These are phyloP conservation scores for Albizia julibrissin DNA, from an alignment of 306 rosid genomes.

Conservation along the genomic window DNA sequence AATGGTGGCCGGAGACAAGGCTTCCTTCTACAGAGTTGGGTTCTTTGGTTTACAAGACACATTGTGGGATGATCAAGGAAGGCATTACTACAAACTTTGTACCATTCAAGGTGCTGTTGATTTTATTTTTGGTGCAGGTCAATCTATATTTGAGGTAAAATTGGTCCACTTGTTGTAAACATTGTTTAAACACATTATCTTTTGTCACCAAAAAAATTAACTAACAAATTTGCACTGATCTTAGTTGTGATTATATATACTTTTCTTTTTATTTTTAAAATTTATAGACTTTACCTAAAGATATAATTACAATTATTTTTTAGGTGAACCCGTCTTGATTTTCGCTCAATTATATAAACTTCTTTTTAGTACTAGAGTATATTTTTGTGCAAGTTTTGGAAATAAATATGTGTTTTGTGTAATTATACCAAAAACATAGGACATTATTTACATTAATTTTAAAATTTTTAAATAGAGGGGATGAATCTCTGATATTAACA, in stretches of 20 bases:
- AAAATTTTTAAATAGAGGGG: too few species aligned
- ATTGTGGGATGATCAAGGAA: constrained; percentile 74
- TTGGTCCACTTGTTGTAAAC: background rate
- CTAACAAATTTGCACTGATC: background rate
- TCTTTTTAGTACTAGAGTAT: background rate
- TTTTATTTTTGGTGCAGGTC: constrained; percentile 79
- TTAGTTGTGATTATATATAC: background rate
- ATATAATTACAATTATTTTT: too few species aligned
- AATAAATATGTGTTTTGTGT: background rate
- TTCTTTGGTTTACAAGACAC: constrained; percentile 86
- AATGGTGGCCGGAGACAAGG: constrained; percentile 57
- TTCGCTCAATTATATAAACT: background rate
- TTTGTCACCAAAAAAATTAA: background rate
- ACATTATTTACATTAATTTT: too few species aligned
- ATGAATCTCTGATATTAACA: too few species aligned
- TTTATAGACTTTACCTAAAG: too few species aligned
- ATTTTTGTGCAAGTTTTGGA: background rate
- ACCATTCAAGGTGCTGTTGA: constrained; percentile 81
- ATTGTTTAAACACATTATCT: background rate
- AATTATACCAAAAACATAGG: too few species aligned
- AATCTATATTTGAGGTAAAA: constrained; percentile 67
- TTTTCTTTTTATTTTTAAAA: too few species aligned
- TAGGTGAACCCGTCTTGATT: background rate
- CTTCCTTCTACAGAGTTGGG: constrained; percentile 51
- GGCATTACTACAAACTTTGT: constrained; percentile 68